phyloP scores from a whole-genome alignment of 495 filamentous ascomycete species.

The Jackrogersella minutella region DNA sequence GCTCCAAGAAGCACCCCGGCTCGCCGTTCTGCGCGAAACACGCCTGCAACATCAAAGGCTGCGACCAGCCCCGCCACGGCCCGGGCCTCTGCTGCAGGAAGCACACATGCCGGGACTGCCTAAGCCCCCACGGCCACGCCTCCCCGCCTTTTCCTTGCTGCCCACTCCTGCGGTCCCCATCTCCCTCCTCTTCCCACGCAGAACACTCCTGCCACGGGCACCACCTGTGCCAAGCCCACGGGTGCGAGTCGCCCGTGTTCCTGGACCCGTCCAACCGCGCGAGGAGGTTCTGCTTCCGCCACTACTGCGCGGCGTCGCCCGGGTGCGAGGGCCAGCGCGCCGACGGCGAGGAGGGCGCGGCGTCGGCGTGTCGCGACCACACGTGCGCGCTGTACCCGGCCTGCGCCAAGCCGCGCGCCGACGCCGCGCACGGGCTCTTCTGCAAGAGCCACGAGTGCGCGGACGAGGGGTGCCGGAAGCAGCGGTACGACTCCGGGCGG shows the following conservation, averaged over 20 bases:
- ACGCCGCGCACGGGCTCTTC: conserved; percentile 15
- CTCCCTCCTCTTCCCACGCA: neutral
- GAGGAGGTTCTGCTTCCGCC: conserved; percentile 22
- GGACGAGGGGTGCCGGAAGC: conserved; percentile 16
- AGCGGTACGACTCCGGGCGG: conserved; percentile 18
- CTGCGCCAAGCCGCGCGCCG: conserved; percentile 14
- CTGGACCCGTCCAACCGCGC: conserved; percentile 21
- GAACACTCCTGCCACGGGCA: conserved; percentile 28
- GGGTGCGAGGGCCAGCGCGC: conserved; percentile 21
- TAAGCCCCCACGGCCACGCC: conserved; percentile 16
- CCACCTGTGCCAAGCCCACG: conserved; percentile 14
- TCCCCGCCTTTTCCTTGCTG: neutral
- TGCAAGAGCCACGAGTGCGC: conserved; percentile 29
- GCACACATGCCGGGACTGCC: conserved; percentile 24
- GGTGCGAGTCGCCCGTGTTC: conserved; percentile 21
- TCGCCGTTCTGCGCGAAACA: conserved; percentile 27
- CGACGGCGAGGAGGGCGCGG: conserved; percentile 11
- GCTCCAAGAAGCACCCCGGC: conserved; percentile 10
- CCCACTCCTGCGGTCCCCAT: neutral
- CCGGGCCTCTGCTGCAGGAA: conserved; percentile 12
- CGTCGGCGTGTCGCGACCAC: conserved; percentile 23
- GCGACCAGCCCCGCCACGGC: conserved; percentile 23
- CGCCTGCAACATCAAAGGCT: conserved; percentile 19
- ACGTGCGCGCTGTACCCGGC: conserved; percentile 19
- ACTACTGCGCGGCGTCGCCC: conserved; percentile 20